phyloP scores from a whole-genome alignment of 2,329 filamentous ascomycete genomes.

The Pochonia chlamydosporia region DNA sequence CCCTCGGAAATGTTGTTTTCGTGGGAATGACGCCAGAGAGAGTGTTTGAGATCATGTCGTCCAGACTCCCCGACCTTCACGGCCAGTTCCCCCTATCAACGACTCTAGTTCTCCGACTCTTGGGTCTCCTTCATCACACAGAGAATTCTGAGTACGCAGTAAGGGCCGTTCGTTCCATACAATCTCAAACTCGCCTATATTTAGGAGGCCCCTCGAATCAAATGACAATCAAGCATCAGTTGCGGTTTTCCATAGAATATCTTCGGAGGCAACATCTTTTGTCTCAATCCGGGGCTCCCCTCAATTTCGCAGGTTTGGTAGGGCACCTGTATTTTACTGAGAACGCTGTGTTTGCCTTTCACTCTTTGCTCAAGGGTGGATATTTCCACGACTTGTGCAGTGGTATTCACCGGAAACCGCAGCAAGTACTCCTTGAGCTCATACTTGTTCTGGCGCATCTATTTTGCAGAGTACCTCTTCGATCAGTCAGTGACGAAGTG shows the following conservation, averaged over 20 bases:
- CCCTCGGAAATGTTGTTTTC: conserved; percentile 78
- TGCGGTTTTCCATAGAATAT: conserved; percentile 78
- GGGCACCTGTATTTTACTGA: conserved; percentile 73
- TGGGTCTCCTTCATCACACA: conserved; percentile 61
- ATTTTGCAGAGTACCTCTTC: conserved; percentile 55
- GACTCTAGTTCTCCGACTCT: conserved; percentile 62
- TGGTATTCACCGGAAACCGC: conserved; percentile 43
- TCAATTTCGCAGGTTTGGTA: conserved; percentile 68
- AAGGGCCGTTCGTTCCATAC: conserved; percentile 56
- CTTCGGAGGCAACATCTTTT: conserved; percentile 64
- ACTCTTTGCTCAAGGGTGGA: conserved; percentile 64
- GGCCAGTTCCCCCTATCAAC: conserved; percentile 77
- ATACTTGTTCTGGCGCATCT: conserved; percentile 66
- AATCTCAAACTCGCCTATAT: conserved; percentile 65
- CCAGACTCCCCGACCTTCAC: conserved; percentile 64
- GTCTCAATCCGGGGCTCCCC: conserved; percentile 51
- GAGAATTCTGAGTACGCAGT: conserved; percentile 56
- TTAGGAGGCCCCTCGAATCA: conserved; percentile 63
- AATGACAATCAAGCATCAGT: conserved; percentile 66
- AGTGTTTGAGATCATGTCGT: conserved; percentile 64
- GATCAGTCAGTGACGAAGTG: conserved; percentile 37
- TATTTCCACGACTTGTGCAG: conserved; percentile 61
- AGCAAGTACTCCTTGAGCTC: conserved; percentile 49
- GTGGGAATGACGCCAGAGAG: conserved; percentile 57
- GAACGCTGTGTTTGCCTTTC: conserved; percentile 70